A percentile compares a stretch with the other conserved stretches of the same genome.
phyloP scores from a whole-genome alignment of 169 alveolate genomes.

The Perkinsus marinus region DNA sequence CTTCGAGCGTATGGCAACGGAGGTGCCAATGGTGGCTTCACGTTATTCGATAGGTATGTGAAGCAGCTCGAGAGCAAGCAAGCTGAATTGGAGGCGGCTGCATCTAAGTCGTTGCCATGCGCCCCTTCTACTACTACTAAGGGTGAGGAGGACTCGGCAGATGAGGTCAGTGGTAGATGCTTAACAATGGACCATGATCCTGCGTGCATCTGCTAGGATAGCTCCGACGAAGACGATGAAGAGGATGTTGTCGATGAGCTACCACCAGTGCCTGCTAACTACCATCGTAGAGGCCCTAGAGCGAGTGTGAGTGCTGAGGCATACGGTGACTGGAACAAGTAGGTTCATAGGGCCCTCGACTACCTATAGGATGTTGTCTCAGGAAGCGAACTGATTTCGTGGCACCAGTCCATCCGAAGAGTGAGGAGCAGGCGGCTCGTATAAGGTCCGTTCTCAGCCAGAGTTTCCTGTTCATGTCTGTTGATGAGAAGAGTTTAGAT shows the following conservation, averaged over 20 bases:
- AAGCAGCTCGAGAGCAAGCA: neutral
- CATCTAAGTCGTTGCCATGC: neutral
- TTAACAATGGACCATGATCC: neutral
- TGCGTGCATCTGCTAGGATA: neutral
- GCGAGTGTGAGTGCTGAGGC: conserved; percentile 78
- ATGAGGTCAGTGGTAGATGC: neutral
- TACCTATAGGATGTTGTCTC: neutral
- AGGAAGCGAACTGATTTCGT: conserved; percentile 52
- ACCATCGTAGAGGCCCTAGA: neutral
- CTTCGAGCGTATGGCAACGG: neutral
- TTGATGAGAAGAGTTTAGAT: conserved; percentile 58
- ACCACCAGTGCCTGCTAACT: neutral
- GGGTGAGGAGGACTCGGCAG: neutral
- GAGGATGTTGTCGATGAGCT: conserved; percentile 20
- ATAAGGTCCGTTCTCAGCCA: conserved; percentile 42
- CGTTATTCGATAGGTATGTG: neutral
- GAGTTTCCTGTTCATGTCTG: conserved; percentile 60
- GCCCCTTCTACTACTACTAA: neutral
- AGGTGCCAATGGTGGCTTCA: no score
- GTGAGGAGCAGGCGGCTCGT: conserved; percentile 58
- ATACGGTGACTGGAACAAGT: conserved; percentile 74
- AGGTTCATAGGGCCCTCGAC: neutral
- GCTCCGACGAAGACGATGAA: conserved; percentile 11
- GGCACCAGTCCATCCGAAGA: conserved; percentile 65
- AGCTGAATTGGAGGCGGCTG: neutral